Evolutionary conservation across 2,329 filamentous ascomycete species (phyloP), one percentile per base, ranked within the genome.

Genomic region (Penicillium aurantiogriseum): DNA sequence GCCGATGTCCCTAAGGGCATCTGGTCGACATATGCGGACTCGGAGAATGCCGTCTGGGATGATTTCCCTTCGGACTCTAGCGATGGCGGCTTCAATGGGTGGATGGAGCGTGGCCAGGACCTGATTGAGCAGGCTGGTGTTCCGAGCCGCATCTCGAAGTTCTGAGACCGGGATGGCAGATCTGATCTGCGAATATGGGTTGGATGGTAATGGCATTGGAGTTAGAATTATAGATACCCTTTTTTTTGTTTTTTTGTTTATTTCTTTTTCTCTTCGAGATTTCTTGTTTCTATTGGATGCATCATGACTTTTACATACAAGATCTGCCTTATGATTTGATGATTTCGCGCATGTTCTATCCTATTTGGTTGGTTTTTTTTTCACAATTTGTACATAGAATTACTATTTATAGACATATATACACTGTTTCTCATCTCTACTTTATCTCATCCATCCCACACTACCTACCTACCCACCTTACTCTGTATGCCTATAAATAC

Each of bases 21-120:
- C 10, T 75, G 69, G 69, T 77, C 74, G 10, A 71, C 67, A 5
- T 79, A 79, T 57, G 73, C 76, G 7, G 76, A 78, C 62, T 71
- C 76, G 7, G 69, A 73, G 52, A 69, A 69, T 39, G 56, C 70
- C 7, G 64, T 79, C 4, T 78, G 72, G 73, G 76, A 79, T 49
- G 74, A 77, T 48, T 78, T 78, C 57, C 77, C 77, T 1, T 63
- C 68, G 2, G 69, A 74, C 47, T 67, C 77, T 17, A 73, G 71
- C 5, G 64, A 73, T 27, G 67, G 69, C 0, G 77, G 77, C 31
- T 80, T 78, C 63, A 56, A 71, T 19, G 40, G 42, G 11, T 80
- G 77, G 77, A 73, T 79, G 64, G 67, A 67, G 6, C 67, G 68
- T 17, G 77, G 77, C 4, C 68, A 66, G 25, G 69, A 72, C 19